phyloP scores from a whole-genome alignment of 768 basidiomycete genomes.

The Suillus americanus region DNA sequence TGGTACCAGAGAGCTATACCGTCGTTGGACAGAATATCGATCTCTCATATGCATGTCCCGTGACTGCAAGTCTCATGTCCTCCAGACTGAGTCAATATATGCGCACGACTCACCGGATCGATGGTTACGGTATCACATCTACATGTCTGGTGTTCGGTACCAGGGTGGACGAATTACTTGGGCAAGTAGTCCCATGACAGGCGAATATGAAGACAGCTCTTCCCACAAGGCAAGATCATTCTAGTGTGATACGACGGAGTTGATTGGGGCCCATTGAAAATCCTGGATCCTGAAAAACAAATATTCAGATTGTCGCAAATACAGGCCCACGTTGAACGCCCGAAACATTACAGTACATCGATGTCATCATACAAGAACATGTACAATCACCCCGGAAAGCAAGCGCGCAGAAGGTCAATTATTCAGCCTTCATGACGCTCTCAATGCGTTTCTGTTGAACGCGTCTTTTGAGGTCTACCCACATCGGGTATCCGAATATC shows the following conservation, averaged over 20 bases:
- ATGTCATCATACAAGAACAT: neutral
- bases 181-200: neutral
- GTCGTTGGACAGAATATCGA: too few species aligned
- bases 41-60: too few species aligned
- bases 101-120: too few species aligned
- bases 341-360: neutral
- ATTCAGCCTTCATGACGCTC: slow-evolving; percentile 77
- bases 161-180: too few species aligned
- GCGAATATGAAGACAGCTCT: neutral
- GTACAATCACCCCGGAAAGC: neutral
- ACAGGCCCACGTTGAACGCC: neutral
- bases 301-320: neutral
- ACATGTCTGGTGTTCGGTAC: too few species aligned
- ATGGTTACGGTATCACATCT: too few species aligned
- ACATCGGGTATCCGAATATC: slow-evolving; percentile 54
- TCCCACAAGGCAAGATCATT: neutral
- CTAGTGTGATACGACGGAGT: neutral
- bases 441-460: slow-evolving; percentile 72
- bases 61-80: too few species aligned
- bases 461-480: slow-evolving; percentile 51
- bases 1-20: too few species aligned
- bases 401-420: neutral
- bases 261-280: neutral
- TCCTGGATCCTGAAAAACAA: neutral
- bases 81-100: too few species aligned